Conservation (phyloP, 2,329 filamentous ascomycete genomes). For the Diaporthe eres region DNA sequence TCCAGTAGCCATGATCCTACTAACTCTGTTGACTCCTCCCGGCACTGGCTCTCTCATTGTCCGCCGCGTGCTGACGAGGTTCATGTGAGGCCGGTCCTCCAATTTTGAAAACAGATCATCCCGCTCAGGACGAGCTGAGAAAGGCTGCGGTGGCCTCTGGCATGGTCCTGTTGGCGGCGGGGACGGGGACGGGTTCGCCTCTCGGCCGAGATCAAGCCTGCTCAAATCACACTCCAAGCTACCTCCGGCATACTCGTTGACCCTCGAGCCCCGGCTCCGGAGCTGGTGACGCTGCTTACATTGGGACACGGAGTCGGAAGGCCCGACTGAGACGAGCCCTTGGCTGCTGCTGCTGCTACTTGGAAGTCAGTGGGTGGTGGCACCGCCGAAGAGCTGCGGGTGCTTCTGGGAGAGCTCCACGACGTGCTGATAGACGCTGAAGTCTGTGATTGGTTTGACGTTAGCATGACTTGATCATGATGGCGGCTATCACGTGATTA, state of each 20-base stretch:
- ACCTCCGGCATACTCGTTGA: not conserved
- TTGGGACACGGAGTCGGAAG: constrained; percentile 37
- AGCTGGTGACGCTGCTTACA: not conserved
- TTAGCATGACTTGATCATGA: constrained; percentile 24
- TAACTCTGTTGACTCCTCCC: not conserved
- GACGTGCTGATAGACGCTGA: constrained; percentile 80
- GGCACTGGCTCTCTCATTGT: not conserved
- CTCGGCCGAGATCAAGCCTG: constrained; percentile 32
- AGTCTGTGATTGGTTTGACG: constrained; percentile 69
- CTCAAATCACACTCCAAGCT: constrained; percentile 23
- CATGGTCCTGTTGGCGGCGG: not conserved
- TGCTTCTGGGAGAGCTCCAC: constrained; percentile 89
- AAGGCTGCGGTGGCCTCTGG: not conserved
- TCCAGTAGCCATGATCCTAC: not conserved
- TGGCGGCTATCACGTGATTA: not conserved
- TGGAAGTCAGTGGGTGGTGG: constrained; percentile 43
- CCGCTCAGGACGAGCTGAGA: not conserved
- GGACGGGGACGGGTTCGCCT: not conserved
- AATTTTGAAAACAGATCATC: not conserved
- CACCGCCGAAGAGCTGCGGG: constrained; percentile 81
- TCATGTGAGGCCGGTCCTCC: not conserved
- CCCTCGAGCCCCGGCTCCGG: not conserved
- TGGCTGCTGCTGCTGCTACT: constrained; percentile 30
- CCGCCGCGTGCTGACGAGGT: not conserved
- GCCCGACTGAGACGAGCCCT: constrained; percentile 31